Evolutionary conservation across 306 rosid genomes (phyloP).

Genomic region (Quercus aquifolioides): DNA sequence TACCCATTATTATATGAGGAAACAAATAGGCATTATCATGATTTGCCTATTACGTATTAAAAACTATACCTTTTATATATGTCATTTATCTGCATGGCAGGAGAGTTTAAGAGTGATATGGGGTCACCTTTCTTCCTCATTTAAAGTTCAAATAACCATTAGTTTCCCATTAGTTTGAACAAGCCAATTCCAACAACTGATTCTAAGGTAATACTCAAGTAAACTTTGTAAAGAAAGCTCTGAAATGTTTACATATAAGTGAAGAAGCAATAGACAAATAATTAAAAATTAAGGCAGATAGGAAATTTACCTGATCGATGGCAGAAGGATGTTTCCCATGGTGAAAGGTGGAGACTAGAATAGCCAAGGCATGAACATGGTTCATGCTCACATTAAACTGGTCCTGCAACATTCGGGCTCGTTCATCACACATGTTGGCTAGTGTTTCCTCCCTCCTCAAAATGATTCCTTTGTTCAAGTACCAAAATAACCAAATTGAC

Average conservation of each 20-base stretch:
- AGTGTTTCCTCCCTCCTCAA: constrained; percentile 76
- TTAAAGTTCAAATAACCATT: neutral
- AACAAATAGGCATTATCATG: neutral
- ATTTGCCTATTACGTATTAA: neutral
- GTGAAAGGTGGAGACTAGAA: constrained; percentile 94
- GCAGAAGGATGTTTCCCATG: constrained; percentile 88
- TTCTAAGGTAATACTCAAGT: neutral
- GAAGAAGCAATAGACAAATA: neutral
- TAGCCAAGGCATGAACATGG: constrained; percentile 92
- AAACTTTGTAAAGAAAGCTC: neutral
- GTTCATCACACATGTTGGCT: constrained; percentile 92
- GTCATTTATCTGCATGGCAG: neutral
- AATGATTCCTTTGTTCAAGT: constrained; percentile 41
- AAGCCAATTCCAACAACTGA: neutral
- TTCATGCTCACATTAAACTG: constrained; percentile 95
- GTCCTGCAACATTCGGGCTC: constrained; percentile 97
- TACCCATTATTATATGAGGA: neutral
- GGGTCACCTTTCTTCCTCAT: neutral
- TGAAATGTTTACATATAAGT: neutral
- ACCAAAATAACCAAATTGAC: constrained; percentile 67
- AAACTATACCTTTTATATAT: neutral
- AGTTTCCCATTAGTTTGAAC: neutral
- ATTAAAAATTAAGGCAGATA: constrained; percentile 4
- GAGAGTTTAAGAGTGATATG: neutral
- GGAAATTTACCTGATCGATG: constrained; percentile 70